These are phyloP conservation scores for Pyrrhoderma noxium DNA, from an alignment of 1,284 basidiomycete species.

Conservation along the genomic window DNA sequence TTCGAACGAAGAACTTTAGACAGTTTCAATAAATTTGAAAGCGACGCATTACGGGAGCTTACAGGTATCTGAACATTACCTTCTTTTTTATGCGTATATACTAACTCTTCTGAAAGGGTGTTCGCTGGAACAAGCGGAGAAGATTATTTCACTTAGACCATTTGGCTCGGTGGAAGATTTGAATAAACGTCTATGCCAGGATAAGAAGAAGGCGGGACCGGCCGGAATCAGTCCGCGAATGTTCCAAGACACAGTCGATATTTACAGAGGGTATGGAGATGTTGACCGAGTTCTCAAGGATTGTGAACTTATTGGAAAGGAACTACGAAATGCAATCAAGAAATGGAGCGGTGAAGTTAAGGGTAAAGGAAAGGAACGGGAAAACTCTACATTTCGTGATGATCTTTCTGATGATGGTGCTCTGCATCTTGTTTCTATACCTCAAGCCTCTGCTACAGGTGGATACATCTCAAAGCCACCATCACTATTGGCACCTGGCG, in stretches of 20 bases:
- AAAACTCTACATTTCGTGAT: slow-evolving; percentile 24
- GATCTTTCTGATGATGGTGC: slow-evolving; percentile 51
- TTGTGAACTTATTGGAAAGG: slow-evolving; percentile 80
- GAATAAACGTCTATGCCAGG: slow-evolving; percentile 71
- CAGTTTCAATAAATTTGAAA: slow-evolving; percentile 80
- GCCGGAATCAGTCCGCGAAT: slow-evolving; percentile 82
- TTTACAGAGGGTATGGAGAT: slow-evolving; percentile 85
- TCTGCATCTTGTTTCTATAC: slow-evolving; percentile 46
- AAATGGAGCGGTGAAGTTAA: slow-evolving; percentile 59
- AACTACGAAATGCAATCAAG: slow-evolving; percentile 61
- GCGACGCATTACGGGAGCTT: slow-evolving; percentile 78
- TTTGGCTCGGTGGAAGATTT: slow-evolving; percentile 78
- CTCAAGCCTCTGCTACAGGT: slow-evolving; percentile 37
- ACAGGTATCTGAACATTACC: slow-evolving; percentile 58
- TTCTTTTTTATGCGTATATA: slow-evolving; percentile 15
- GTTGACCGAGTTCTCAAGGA: slow-evolving; percentile 87
- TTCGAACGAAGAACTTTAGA: slow-evolving; percentile 47
- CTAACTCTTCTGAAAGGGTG: slow-evolving; percentile 56
- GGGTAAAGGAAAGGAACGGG: slow-evolving; percentile 33
- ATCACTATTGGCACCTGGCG: slow-evolving; percentile 54
- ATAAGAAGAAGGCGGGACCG: slow-evolving; percentile 73
- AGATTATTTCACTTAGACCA: slow-evolving; percentile 77
- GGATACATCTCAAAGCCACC: slow-evolving; percentile 78
- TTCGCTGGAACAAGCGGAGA: slow-evolving; percentile 71
- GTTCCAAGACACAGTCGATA: slow-evolving; percentile 84